Conservation (phyloP, 495 filamentous ascomycete genomes). For the Talaromyces proteolyticus region DNA sequence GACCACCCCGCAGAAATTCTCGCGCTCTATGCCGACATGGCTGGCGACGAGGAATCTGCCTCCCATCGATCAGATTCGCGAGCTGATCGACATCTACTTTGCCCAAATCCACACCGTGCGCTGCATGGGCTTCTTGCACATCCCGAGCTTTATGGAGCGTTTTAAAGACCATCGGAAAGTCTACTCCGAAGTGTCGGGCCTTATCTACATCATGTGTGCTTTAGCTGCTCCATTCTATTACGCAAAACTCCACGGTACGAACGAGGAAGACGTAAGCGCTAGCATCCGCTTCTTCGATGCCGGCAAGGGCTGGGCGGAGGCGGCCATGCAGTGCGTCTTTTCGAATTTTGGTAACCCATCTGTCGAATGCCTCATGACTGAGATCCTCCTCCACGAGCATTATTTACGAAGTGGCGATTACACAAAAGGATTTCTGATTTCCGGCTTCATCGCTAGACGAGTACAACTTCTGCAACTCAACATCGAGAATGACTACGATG, state of each 20-base stretch:
- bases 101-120: not conserved
- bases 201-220: constrained; percentile 2
- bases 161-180: not conserved
- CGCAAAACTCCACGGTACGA: not conserved
- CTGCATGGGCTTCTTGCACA: constrained; percentile 4
- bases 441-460: not conserved
- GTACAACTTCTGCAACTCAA: constrained; percentile 2
- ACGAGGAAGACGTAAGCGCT: not conserved
- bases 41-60: not conserved
- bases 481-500: not conserved
- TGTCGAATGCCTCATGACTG: constrained; percentile 3
- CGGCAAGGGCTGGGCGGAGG: constrained; percentile 2
- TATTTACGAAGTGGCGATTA: constrained; percentile 1
- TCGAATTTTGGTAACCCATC: not conserved
- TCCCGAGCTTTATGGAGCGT: constrained; percentile 3
- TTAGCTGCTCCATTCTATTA: constrained; percentile 3
- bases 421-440: constrained; percentile 1
- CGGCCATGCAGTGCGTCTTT: constrained; percentile 1
- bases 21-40: constrained; percentile 2
- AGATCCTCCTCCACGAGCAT: not conserved
- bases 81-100: constrained; percentile 1
- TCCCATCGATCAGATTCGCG: not conserved
- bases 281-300: not conserved
- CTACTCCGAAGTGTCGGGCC: not conserved
- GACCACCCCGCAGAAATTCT: not conserved